Conservation (phyloP, 2,329 filamentous ascomycete genomes). For the Sporothrix humicola region DNA sequence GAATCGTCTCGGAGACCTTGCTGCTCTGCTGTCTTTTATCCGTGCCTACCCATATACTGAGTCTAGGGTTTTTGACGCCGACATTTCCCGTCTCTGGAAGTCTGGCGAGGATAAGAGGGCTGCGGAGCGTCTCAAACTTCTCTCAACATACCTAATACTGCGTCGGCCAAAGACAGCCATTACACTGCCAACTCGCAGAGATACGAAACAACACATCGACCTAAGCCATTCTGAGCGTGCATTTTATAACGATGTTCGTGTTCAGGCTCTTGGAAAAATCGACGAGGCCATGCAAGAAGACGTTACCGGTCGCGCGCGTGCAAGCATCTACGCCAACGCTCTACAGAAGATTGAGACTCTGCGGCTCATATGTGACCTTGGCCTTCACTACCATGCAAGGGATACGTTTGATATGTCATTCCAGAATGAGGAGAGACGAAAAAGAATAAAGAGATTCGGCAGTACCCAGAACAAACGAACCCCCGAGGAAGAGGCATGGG, state of each 20-base stretch:
- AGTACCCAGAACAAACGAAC: background rate
- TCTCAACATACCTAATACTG: background rate
- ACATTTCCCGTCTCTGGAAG: background rate
- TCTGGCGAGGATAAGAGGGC: background rate
- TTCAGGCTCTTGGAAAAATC: background rate
- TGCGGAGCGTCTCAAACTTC: background rate
- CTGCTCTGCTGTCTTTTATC: background rate
- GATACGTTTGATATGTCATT: background rate
- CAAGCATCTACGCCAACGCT: background rate
- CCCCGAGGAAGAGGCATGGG: background rate
- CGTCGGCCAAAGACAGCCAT: background rate
- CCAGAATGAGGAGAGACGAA: background rate
- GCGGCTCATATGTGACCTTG: background rate
- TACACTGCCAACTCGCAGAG: background rate
- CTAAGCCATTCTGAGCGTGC: background rate
- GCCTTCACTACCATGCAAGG: background rate
- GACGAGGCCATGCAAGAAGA: background rate
- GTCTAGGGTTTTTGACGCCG: background rate
- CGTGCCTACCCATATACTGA: background rate
- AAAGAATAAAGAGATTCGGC: background rate
- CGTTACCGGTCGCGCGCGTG: background rate
- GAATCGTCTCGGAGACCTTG: background rate
- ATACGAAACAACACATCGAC: background rate
- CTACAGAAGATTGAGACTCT: background rate
- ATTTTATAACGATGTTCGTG: background rate